Base-by-base conservation (phyloP, 495 filamentous ascomycete genomes). In the Penicillium cataractarum region DNA sequence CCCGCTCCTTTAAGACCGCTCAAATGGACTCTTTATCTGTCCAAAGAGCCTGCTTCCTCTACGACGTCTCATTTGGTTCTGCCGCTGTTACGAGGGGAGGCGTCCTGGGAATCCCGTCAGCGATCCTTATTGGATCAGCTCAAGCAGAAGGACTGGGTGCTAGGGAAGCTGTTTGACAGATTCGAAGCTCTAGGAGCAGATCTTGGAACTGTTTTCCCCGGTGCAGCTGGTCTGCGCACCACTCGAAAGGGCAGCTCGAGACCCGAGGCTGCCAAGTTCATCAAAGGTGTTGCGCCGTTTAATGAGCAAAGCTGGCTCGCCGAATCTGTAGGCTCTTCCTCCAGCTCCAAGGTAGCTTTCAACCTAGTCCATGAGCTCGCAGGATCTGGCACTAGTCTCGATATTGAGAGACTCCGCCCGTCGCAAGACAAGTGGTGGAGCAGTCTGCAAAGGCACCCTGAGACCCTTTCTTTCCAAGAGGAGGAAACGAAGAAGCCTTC, bases 141-240 rank as follows among this genome's bases (percentile, higher is more conserved):
- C 10, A 82, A 80, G 60, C 87, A 93, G 35, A 97, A 97, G 74
- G 93, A 97, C 72, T 84, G 79, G 65, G 83, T 92, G 19, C 90
- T 97, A 59, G 78, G 81, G 19, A 90, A 88, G 60, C 69, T 97
- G 24, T 78, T 91, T 9, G 92, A 96, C 71, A 92, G 91, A 66
- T 78, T 95, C n/a, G 89, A 92, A 60, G 77, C 84, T 0, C 83
- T 86, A 49, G 85, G 87, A 1, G 80, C 84, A 2, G 90, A 92
- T 31, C 74, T 94, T 6, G 85, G 86, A 15, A 79, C 84, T 24
- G 80, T 93, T 3, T 92, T 96, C 75, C 89, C 88, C 17, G 82
- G 86, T 17, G 82, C 86, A 21, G 79, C 83, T 4, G 81, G 84
- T 10, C 55, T 76, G 22, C 81, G 75, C 7, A 50, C 62, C 6